Evolutionary conservation across 768 basidiomycete genomes (phyloP), one percentile per base, ranked within the genome.

Genomic region (Boletus rubroflammeus): DNA sequence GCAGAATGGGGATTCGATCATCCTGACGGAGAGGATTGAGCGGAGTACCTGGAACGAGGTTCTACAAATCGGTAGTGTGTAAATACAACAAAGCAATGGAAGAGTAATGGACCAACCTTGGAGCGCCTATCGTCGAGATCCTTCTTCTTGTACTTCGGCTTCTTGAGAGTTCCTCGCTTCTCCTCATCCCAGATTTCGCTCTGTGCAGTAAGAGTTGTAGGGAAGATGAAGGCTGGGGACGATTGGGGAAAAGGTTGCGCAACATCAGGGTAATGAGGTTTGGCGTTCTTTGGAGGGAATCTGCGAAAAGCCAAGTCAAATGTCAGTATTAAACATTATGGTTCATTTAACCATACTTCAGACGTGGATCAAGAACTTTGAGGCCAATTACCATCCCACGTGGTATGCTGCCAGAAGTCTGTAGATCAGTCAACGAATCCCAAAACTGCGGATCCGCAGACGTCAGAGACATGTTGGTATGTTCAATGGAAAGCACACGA

Each of bases 91-190:
- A 35, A 44, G 9, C 21, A 26, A 45, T 8, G 25, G 8, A 26
- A 39, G 9, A 1, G 46, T n/a, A 14, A 34, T 26, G 55, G 10
- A 11, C 44, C 29, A 35, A 90, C 94, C 74, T 88, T 79, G 10
- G 86, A 78, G 14, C 90, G 79, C 41, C 96, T 78, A n/a, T 82
- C 78, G 57, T 99, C 95, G 17, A 98, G 70, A 57, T 96, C 90
- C 61, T 86, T 85, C 71, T 93, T 93, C 68, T 82, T 85, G 70
- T 80, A 94, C 25, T 78, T 78, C 0, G 88, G 88, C 50, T 78
- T 82, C 41, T 75, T 73, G 8, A 93, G 68, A 6, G 65, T 63
- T 26, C 75, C 71, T 34, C 91, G 78, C 8, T 69, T 62, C 39
- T 82, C 79, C 26, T 88, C 81, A 17, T 72, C 61, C 94, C 94